These are phyloP conservation scores for Globisporangium uncinulatum DNA, from an alignment of 352 stramenopile species.

Conservation along the genomic window DNA sequence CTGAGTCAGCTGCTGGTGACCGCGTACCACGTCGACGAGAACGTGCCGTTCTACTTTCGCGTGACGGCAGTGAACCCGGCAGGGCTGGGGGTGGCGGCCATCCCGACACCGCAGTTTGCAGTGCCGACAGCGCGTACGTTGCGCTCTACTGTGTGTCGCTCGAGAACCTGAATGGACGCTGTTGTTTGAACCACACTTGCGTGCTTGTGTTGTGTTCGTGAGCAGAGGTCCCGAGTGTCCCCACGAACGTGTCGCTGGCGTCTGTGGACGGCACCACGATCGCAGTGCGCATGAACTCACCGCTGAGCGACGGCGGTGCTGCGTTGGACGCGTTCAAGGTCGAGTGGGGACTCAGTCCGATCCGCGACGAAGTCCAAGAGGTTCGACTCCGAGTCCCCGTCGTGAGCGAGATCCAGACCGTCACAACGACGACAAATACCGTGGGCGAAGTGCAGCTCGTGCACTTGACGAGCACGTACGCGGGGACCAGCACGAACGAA, in stretches of 20 bases:
- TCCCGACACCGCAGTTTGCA: constrained; percentile 80
- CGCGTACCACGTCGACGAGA: constrained; percentile 87
- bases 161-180: too few relatives aligned
- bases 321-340: constrained; percentile 88
- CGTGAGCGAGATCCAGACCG: constrained; percentile 60
- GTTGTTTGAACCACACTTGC: too few relatives aligned
- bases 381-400: constrained; percentile 55
- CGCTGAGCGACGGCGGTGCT: constrained; percentile 81
- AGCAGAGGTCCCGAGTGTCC: constrained; percentile 49
- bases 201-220: background rate
- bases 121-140: constrained; percentile 78
- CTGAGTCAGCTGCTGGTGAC: constrained; percentile 77
- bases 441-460: constrained; percentile 89
- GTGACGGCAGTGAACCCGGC: constrained; percentile 90
- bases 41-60: constrained; percentile 93
- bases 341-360: constrained; percentile 80
- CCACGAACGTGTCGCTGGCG: constrained; percentile 68
- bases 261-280: constrained; percentile 88
- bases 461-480: constrained; percentile 76
- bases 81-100: constrained; percentile 51
- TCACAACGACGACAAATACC: constrained; percentile 67
- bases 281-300: constrained; percentile 64
- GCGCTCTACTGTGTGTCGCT: background rate
- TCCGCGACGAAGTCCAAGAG: constrained; percentile 81
- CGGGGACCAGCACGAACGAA: constrained; percentile 50